Evolutionary conservation across 805 yeast genomes (phyloP).

Genomic region (Pichia manshurica): DNA sequence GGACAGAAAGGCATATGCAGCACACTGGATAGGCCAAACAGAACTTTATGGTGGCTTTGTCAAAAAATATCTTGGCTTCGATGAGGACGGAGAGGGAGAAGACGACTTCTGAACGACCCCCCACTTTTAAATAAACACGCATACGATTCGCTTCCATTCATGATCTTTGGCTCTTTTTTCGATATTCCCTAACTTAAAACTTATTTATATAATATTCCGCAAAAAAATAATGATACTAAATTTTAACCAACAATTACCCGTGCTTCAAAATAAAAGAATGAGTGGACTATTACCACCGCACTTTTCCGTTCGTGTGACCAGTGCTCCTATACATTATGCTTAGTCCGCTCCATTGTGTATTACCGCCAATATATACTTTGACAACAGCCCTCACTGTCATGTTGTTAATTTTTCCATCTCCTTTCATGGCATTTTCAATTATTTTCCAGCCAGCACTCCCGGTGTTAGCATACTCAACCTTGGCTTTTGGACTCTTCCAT

Average conservation of each 20-base stretch:
- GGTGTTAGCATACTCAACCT: constrained; percentile 38
- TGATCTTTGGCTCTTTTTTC: too few relatives aligned
- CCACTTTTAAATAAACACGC: neutral
- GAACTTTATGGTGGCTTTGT: constrained; percentile 16
- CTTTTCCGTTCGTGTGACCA: constrained; percentile 4
- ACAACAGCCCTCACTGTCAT: constrained; percentile 37
- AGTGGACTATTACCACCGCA: constrained; percentile 2
- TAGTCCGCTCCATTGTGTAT: constrained; percentile 23
- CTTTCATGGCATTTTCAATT: constrained; percentile 44
- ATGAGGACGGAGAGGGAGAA: constrained; percentile 3
- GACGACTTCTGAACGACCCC: neutral
- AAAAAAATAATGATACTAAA: too few relatives aligned
- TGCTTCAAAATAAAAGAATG: too few relatives aligned
- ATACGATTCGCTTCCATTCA: neutral
- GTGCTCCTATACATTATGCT: constrained; percentile 36
- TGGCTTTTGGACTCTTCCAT: constrained; percentile 43
- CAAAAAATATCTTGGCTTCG: constrained; percentile 12
- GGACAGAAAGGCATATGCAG: constrained; percentile 13
- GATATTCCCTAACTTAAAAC: too few relatives aligned
- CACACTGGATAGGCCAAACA: constrained; percentile 15
- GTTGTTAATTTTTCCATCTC: constrained; percentile 40
- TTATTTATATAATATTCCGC: too few relatives aligned
- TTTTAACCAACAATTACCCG: too few relatives aligned
- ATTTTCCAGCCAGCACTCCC: constrained; percentile 44
- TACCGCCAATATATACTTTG: constrained; percentile 35